Evolutionary conservation across 2,329 filamentous ascomycete genomes (phyloP).

Genomic region (Sporothrix schenckii): DNA sequence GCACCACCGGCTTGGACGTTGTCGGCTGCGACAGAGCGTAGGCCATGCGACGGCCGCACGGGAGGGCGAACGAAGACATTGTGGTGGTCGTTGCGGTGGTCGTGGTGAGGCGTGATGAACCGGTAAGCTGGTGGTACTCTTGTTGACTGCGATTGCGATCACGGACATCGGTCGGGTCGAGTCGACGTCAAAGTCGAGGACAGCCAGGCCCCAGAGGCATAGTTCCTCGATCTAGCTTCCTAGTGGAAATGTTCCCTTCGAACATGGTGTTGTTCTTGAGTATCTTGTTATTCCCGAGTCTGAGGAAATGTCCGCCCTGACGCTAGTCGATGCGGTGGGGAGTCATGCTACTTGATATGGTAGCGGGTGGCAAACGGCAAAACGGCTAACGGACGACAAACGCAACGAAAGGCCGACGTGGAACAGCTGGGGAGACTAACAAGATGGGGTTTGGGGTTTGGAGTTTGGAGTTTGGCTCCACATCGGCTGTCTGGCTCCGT

Average conservation of each 20-base stretch:
- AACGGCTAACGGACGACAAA: not conserved
- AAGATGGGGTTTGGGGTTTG: not conserved
- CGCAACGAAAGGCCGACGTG: not conserved
- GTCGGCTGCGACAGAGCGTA: conserved; percentile 41
- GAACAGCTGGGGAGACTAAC: not conserved
- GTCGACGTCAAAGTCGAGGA: not conserved
- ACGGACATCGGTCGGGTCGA: not conserved
- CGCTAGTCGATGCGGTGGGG: not conserved
- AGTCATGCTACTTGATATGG: not conserved
- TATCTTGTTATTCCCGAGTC: conserved; percentile 17
- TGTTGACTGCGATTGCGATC: not conserved
- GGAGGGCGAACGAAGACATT: conserved; percentile 32
- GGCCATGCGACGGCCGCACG: conserved; percentile 29
- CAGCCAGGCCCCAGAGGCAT: not conserved
- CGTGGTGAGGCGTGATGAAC: not conserved
- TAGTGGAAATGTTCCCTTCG: no score
- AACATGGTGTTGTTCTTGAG: no score
- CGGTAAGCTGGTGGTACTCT: not conserved
- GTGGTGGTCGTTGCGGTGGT: not conserved
- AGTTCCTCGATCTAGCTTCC: not conserved
- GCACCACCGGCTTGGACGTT: conserved; percentile 41
- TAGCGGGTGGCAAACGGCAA: not conserved
- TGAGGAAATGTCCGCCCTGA: not conserved
- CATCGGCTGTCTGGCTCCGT: conserved; percentile 22
- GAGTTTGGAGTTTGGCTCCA: not conserved